phyloP scores from a whole-genome alignment of 768 basidiomycete genomes.

The Xerocomellus chrysenteron region DNA sequence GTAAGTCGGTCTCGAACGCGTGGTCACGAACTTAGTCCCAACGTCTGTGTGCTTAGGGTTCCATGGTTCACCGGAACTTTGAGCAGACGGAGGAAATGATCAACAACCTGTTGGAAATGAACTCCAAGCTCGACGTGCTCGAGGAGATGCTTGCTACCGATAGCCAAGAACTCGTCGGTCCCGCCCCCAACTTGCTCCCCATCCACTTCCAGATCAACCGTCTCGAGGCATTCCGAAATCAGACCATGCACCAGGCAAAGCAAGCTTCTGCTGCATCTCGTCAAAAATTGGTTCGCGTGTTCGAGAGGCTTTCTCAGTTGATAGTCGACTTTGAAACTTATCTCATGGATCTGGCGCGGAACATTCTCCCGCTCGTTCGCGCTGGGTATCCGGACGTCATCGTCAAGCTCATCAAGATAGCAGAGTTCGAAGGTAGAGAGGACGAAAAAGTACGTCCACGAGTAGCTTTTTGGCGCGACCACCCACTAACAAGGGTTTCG shows the following conservation, averaged over 20 bases:
- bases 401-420: slow-evolving; percentile 89
- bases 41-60: slow-evolving; percentile 64
- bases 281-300: slow-evolving; percentile 70
- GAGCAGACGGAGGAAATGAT: slow-evolving; percentile 96
- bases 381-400: slow-evolving; percentile 83
- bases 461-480: not conserved
- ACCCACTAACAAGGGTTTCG: not conserved
- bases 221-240: slow-evolving; percentile 90
- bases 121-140: slow-evolving; percentile 73
- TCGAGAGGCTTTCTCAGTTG: slow-evolving; percentile 80
- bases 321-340: slow-evolving; percentile 85
- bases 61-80: slow-evolving; percentile 93
- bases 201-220: slow-evolving; percentile 92
- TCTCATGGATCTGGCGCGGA: slow-evolving; percentile 71
- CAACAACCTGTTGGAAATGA: slow-evolving; percentile 91
- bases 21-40: not conserved
- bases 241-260: slow-evolving; percentile 93
- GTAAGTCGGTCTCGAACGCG: slow-evolving; percentile 45
- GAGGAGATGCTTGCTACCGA: slow-evolving; percentile 77
- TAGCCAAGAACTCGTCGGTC: slow-evolving; percentile 75
- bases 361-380: slow-evolving; percentile 75
- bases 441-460: slow-evolving; percentile 80
- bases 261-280: slow-evolving; percentile 67
- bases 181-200: slow-evolving; percentile 83
- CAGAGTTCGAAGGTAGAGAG: slow-evolving; percentile 88